Evolutionary conservation across 441 rosid species (phyloP).

Genomic region (Pelargonium myrrhifolium): DNA sequence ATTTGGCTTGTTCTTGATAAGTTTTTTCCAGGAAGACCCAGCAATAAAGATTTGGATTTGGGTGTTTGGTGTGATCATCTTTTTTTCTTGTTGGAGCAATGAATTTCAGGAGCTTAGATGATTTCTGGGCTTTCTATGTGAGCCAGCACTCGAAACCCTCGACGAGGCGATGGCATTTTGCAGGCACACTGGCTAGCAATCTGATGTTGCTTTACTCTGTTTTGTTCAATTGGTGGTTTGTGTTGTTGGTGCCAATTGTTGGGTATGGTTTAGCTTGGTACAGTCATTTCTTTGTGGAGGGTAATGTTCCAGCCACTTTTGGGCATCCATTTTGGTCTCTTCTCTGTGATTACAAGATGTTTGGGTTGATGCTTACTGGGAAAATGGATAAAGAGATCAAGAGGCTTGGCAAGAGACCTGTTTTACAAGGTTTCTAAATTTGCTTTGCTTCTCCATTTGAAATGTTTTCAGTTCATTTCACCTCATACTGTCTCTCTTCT

Average conservation of each 20-base stretch:
- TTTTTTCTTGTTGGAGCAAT: constrained; percentile 25
- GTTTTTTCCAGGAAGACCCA: not conserved
- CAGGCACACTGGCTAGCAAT: constrained; percentile 52
- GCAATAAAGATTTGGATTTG: not conserved
- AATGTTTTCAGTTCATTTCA: not conserved
- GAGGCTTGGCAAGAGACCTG: constrained; percentile 91
- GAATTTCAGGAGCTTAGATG: constrained; percentile 93
- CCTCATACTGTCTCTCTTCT: too few relatives aligned
- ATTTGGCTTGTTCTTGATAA: too few relatives aligned
- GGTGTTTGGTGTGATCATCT: constrained; percentile 2
- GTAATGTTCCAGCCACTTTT: constrained; percentile 70
- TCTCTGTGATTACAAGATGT: constrained; percentile 84
- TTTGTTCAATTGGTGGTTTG: constrained; percentile 51
- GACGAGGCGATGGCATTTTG: constrained; percentile 88
- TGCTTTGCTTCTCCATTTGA: not conserved
- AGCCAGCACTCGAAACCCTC: constrained; percentile 80
- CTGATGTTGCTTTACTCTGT: constrained; percentile 43
- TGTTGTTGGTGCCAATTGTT: constrained; percentile 56
- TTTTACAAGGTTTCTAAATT: constrained; percentile 42
- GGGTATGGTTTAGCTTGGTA: constrained; percentile 92
- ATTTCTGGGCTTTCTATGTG: constrained; percentile 88
- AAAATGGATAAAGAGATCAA: constrained; percentile 91
- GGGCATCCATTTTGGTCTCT: constrained; percentile 94
- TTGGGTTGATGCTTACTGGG: constrained; percentile 85
- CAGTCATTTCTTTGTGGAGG: constrained; percentile 92